Evolutionary conservation across 1,284 basidiomycete species (phyloP).

Genomic region (Sanguinoderma infundibulare): DNA sequence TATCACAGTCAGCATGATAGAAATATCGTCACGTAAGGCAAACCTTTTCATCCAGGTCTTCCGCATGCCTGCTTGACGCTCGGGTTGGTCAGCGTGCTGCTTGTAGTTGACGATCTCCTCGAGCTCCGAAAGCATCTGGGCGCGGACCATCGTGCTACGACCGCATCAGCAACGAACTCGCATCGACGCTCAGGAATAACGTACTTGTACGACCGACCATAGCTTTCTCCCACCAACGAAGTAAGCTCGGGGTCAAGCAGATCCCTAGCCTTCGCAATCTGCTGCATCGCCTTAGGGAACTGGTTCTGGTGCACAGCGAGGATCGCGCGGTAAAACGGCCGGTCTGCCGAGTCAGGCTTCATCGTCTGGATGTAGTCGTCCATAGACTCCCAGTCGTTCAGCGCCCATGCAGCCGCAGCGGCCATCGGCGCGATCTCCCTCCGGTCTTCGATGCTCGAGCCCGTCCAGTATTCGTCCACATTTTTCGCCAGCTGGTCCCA

Average conservation of each 20-base stretch:
- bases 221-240: slow-evolving; percentile 93
- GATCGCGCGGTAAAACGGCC: slow-evolving; percentile 96
- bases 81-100: slow-evolving; percentile 91
- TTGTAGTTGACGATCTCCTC: slow-evolving; percentile 99
- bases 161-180: slow-evolving; percentile 12
- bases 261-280: slow-evolving; percentile 96
- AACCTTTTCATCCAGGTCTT: slow-evolving; percentile 96
- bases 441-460: slow-evolving; percentile 83
- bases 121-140: slow-evolving; percentile 98
- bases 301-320: slow-evolving; percentile 96
- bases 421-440: slow-evolving; percentile 96
- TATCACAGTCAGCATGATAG: slow-evolving; percentile 42
- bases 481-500: slow-evolving; percentile 93
- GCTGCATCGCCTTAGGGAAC: slow-evolving; percentile 87
- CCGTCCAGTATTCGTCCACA: slow-evolving; percentile 91
- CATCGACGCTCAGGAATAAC: slow-evolving; percentile 29
- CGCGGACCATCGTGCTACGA: slow-evolving; percentile 89
- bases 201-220: slow-evolving; percentile 95
- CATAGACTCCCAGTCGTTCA: slow-evolving; percentile 98
- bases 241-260: slow-evolving; percentile 92
- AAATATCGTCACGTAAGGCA: slow-evolving; percentile 2
- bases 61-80: slow-evolving; percentile 84
- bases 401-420: slow-evolving; percentile 95
- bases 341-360: slow-evolving; percentile 92
- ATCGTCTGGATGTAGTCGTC: slow-evolving; percentile 96